phyloP scores from a whole-genome alignment of 2,329 filamentous ascomycete species.

The Lasiodiplodia gonubiensis region DNA sequence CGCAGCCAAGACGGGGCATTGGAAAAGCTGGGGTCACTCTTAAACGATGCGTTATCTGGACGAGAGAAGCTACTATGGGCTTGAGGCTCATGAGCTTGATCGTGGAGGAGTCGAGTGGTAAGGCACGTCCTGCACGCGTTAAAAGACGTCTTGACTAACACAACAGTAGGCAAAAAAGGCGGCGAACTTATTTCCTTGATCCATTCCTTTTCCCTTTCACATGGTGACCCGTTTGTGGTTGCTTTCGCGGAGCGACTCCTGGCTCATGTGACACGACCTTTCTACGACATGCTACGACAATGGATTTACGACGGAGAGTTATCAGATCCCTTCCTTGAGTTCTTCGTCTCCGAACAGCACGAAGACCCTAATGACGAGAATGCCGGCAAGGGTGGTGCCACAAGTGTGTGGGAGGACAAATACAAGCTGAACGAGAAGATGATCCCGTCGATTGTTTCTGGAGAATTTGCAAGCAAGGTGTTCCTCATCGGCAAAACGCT shows the following conservation, averaged over 20 bases:
- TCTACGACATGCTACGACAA: conserved; percentile 92
- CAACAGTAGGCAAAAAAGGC: conserved; percentile 67
- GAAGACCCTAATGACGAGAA: conserved; percentile 53
- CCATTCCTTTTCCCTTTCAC: conserved; percentile 88
- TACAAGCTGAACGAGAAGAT: conserved; percentile 84
- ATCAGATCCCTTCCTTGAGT: conserved; percentile 93
- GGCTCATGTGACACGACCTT: conserved; percentile 85
- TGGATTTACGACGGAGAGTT: conserved; percentile 99
- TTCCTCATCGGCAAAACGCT: conserved; percentile 97
- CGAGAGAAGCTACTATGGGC: conserved; percentile 94
- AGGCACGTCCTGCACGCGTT: conserved; percentile 33
- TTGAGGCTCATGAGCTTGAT: conserved; percentile 91
- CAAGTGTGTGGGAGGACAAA: conserved; percentile 97
- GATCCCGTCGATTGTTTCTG: conserved; percentile 91
- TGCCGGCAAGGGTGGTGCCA: conserved; percentile 64
- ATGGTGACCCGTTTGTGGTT: conserved; percentile 93
- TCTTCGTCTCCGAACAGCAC: conserved; percentile 88
- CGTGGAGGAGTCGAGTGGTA: conserved; percentile 83
- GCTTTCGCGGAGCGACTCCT: conserved; percentile 91
- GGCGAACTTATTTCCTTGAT: conserved; percentile 93
- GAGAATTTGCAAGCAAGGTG: conserved; percentile 93
- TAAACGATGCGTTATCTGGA: conserved; percentile 97
- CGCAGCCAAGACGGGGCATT: conserved; percentile 70
- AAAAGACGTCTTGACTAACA: conserved; percentile 7
- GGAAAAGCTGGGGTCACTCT: conserved; percentile 90